Evolutionary conservation across 495 filamentous ascomycete species (phyloP), one percentile per base, ranked within the genome.

Genomic region (Lasiosphaeris hirsuta): DNA sequence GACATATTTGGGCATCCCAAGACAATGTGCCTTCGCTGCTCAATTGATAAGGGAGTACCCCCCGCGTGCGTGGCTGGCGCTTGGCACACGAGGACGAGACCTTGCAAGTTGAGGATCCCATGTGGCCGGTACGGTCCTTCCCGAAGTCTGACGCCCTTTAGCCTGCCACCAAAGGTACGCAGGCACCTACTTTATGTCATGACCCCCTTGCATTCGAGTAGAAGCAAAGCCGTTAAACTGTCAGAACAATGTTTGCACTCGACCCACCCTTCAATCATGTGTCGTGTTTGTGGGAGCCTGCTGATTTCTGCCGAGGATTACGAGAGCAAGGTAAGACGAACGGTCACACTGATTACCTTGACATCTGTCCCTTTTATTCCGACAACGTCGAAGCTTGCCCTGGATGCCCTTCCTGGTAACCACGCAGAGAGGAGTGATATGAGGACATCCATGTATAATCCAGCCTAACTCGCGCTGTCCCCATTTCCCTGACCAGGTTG

Each of bases 321-420:
- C 40, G 49, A 51, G 35, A 51, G 49, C 13, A 51, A 4, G 34
- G 49, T 51, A 23, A 51, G 49, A 51, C 49, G 49, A 34, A 39
- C 35, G 43, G 36, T 40, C n/a, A 13, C 17, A 40, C 49, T 30
- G n/a, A 11, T 33, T n/a, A 10, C 15, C 48, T 33, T 51, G 49
- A 51, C 49, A 34, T 51, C 15, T 51, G 49, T 35, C 23, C 47
- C 15, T 39, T 40, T 40, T 7, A 36, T 37, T 39, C 49, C 49
- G 49, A 15, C 2, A 51, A 37, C 7, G 9, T 37, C 35, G 49
- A 23, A 37, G 30, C 35, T 15, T 11, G 46, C 46, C 46, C 6
- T 30, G 2, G 23, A 30, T 30, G 23, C 23, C 23, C 23, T 49
- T 33, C 10, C 18, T 1, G 23, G 43, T 46, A 46, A 46, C 43